Conservation (phyloP, 2,329 filamentous ascomycete species). For the Bipolaris cookei region DNA sequence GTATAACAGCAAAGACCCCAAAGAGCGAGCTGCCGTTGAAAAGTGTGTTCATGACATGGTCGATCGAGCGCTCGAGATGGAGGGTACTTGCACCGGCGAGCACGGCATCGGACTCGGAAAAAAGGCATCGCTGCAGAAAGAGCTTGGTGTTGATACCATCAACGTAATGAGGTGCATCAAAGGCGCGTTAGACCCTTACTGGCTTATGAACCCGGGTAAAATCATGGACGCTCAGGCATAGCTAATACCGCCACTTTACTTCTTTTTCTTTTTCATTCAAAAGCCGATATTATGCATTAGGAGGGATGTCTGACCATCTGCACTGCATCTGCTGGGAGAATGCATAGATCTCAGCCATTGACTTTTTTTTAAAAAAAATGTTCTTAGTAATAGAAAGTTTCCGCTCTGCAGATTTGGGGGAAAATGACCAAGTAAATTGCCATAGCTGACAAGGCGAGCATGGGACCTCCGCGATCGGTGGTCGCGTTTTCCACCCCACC, state of each 20-base stretch:
- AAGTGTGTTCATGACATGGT: slow-evolving; percentile 89
- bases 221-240: slow-evolving; percentile 69
- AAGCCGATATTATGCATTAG: slow-evolving; percentile 24
- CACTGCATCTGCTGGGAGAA: slow-evolving; percentile 14
- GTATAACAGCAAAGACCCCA: slow-evolving; percentile 74
- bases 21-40: slow-evolving; percentile 77
- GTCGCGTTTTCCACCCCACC: slow-evolving; percentile 31
- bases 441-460: neutral
- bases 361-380: neutral
- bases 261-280: slow-evolving; percentile 1
- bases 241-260: neutral
- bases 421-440: neutral
- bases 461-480: slow-evolving; percentile 35
- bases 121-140: slow-evolving; percentile 77
- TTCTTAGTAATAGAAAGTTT: slow-evolving; percentile 1
- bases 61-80: slow-evolving; percentile 87
- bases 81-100: slow-evolving; percentile 89
- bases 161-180: slow-evolving; percentile 87
- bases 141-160: slow-evolving; percentile 80
- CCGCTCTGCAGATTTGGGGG: neutral
- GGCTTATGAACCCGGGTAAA: slow-evolving; percentile 92
- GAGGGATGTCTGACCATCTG: slow-evolving; percentile 25
- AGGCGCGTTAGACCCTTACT: slow-evolving; percentile 78
- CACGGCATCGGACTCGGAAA: slow-evolving; percentile 87
- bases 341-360: slow-evolving; percentile 2